Evolutionary conservation across 1,284 basidiomycete genomes (phyloP).

Genomic region (Boletus hoseneyae): DNA sequence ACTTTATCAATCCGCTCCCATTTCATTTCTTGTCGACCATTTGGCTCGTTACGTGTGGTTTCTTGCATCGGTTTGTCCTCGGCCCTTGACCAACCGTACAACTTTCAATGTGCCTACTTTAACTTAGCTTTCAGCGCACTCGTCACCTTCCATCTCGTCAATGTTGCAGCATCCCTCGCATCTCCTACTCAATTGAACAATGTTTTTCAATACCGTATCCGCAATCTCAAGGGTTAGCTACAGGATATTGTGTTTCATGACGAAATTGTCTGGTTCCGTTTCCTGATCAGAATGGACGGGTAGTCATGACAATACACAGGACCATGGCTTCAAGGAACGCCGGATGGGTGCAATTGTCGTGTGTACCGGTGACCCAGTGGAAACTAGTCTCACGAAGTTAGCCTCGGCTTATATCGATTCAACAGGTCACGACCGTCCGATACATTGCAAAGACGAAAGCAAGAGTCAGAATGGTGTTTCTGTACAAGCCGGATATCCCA

Average conservation of each 20-base stretch:
- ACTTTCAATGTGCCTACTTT: conserved; percentile 33
- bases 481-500: neutral
- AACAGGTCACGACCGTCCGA: neutral
- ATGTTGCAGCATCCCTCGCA: conserved; percentile 47
- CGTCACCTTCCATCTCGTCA: conserved; percentile 41
- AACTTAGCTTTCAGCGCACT: conserved; percentile 33
- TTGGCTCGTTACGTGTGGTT: conserved; percentile 36
- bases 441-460: neutral
- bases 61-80: conserved; percentile 34
- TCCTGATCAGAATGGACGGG: conserved; percentile 8
- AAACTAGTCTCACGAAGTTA: conserved; percentile 1
- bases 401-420: neutral
- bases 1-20: conserved; percentile 52
- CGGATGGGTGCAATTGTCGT: neutral
- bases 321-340: conserved; percentile 3
- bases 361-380: no score
- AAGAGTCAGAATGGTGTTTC: neutral
- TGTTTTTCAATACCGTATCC: conserved; percentile 36
- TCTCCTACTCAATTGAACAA: conserved; percentile 39
- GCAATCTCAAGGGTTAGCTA: conserved; percentile 31
- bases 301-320: conserved; percentile 19
- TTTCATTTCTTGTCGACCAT: conserved; percentile 33
- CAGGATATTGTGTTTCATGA: conserved; percentile 11
- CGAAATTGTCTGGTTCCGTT: conserved; percentile 8
- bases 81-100: conserved; percentile 28